Evolutionary conservation across 2,329 filamentous ascomycete species (phyloP), one percentile per base, ranked within the genome.

Genomic region (Diaporthe vexans): DNA sequence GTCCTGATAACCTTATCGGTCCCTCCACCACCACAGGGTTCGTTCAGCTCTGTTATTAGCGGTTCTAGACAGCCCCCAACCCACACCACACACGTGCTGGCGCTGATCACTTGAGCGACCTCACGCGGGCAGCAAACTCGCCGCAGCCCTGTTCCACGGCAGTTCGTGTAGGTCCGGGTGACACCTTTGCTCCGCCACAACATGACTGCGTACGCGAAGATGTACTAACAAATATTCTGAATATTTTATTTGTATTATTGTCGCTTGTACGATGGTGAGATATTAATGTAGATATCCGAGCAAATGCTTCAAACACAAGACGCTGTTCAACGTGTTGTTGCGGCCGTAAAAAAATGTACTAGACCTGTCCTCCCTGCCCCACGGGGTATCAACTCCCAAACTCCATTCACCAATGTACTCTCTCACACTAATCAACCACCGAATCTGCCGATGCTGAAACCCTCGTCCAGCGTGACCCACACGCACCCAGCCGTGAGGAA

Each of bases 391-490:
- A 54, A 54, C 48, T 54, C 63, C 63, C 8, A 29, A 54, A 68
- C 63, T 54, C 63, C 63, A 37, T 37, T 37, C 37, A 37, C 37
- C 37, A 37, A 37, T 13, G 1, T 2, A 37, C 19, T 5, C 15
- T 4, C 21, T 9, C 29, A 15, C n/a, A 24, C 10, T 56, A n/a
- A 63, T 26, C 15, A 63, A 29, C 19, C 46, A 24, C 11, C 13
- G 11, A 15, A 72, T 48, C 40, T 72, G 35, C 57, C 57, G 35
- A 40, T 65, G 48, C 57, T 40, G 29, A 43, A 59, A 5, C 48
- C 58, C 61, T 65, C 48, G 13, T 75, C 73, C 56, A 73, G 15
- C 19, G 46, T 65, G 19, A 75, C 57, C 73, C 73, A 75, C 15
- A 67, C 46, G 24, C 71, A 54, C 29, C 61, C 71, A 17, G 73